These are phyloP conservation scores for Botryococcus braunii DNA, from an alignment of 163 green algal genomes.

Conservation along the genomic window DNA sequence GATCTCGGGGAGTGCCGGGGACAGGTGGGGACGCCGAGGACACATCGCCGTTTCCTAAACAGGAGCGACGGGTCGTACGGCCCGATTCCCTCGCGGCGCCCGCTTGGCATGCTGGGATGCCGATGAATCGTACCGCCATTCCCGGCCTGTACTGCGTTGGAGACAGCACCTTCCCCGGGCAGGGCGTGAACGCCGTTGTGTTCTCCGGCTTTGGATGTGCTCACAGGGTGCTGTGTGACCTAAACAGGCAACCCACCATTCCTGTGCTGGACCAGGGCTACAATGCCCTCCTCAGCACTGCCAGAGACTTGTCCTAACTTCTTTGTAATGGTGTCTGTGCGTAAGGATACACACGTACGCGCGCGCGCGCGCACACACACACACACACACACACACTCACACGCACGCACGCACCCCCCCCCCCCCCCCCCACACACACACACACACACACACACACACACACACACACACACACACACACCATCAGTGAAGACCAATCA, in stretches of 20 bases:
- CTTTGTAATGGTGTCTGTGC: background rate
- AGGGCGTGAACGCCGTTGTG: slow-evolving; percentile 95
- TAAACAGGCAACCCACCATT: slow-evolving; percentile 46
- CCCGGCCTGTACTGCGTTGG: slow-evolving; percentile 89
- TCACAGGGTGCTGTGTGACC: slow-evolving; percentile 73
- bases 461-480: background rate
- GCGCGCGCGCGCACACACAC: background rate
- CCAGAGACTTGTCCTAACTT: slow-evolving; percentile 19
- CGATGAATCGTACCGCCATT: slow-evolving; percentile 74
- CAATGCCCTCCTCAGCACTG: slow-evolving; percentile 28
- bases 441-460: background rate
- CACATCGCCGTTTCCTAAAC: slow-evolving; percentile 81
- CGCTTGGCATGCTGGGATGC: slow-evolving; percentile 91
- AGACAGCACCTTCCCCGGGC: slow-evolving; percentile 89
- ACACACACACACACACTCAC: background rate
- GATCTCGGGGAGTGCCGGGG: too few species aligned
- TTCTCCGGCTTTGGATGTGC: slow-evolving; percentile 94
- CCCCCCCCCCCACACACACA: background rate
- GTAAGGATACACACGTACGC: background rate
- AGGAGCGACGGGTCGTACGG: slow-evolving; percentile 88
- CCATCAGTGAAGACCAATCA: background rate
- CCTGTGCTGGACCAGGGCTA: slow-evolving; percentile 36
- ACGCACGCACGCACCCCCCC: background rate
- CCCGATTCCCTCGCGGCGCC: slow-evolving; percentile 77
- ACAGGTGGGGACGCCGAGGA: slow-evolving; percentile 81